Base-by-base conservation (phyloP, 495 filamentous ascomycete species). In the Acidiella bohemica region DNA sequence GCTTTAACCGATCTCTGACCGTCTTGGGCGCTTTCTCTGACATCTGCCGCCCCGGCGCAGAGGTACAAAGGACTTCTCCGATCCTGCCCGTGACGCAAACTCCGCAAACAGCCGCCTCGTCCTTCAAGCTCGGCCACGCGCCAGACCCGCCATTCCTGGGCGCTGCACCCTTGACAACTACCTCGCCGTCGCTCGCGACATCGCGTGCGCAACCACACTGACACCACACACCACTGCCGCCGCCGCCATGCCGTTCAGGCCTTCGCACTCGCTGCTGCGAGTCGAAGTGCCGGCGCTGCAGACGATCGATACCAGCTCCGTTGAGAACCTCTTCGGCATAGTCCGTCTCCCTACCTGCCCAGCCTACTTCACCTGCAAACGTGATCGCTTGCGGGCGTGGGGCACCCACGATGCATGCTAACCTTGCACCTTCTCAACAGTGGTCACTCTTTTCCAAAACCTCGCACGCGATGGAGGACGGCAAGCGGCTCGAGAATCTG, bases 321-420 rank as follows among this genome's bases (percentile, higher is more conserved):
- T 81, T 11, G 82, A 93, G 63, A 93, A 87, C 54, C 76, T 97
- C 26, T 92, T 90, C 62, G 84, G 84, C 65, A 92, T 97, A 78
- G 42, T 46, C 10, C 26, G 42, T 39, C 17, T n/a, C 25, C 25
- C 25, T 7, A 7, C 25, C 38, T 16, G 13, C 14, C 23, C 4
- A 18, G n/a, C 16, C 16, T n/a, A 23, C 13, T 32, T 38, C 37
- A 7, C 26, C 7, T 20, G 12, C 20, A 39, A 13, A 30, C 11
- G 13, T 17, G 19, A 19, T 34, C 14, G 10, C 10, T 33, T 22
- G 7, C 19, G 5, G n/a, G 27, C 34, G n/a, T n/a, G n/a, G n/a
- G n/a, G n/a, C n/a, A n/a, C n/a, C n/a, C n/a, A n/a, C n/a, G n/a
- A n/a, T n/a, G n/a, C n/a, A n/a, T 42, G 29, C 44, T 29, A 31